phyloP scores from a whole-genome alignment of 805 yeast genomes.

The Yarrowia porcina region DNA sequence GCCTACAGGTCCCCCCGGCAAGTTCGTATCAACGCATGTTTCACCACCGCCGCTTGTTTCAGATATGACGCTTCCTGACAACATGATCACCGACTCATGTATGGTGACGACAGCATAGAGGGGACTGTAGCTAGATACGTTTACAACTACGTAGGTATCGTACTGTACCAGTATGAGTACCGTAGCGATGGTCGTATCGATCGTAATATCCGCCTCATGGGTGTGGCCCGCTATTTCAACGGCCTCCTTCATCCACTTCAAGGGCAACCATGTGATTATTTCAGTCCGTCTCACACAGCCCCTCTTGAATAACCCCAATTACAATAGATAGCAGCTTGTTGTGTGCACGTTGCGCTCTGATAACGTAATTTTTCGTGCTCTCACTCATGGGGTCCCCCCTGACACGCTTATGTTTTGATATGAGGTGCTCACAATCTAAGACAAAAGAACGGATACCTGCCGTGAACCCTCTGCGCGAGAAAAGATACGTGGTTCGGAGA shows the following conservation, averaged over 20 bases:
- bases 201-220: too few relatives aligned
- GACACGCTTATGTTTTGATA: neutral
- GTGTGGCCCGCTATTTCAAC: too few relatives aligned
- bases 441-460: neutral
- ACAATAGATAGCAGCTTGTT: neutral
- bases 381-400: too few relatives aligned
- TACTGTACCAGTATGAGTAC: too few relatives aligned
- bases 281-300: neutral
- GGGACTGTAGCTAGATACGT: too few relatives aligned
- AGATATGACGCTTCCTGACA: neutral
- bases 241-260: neutral
- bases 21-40: neutral
- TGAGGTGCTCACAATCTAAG: neutral
- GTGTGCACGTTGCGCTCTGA: neutral
- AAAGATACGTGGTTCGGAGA: neutral
- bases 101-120: neutral
- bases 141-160: too few relatives aligned
- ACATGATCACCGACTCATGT: neutral
- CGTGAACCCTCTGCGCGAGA: neutral
- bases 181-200: too few relatives aligned
- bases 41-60: neutral
- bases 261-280: neutral
- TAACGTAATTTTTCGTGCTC: neutral
- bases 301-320: neutral
- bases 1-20: too few relatives aligned